phyloP scores from a whole-genome alignment of 495 filamentous ascomycete species.

The Podospora fimiseda region DNA sequence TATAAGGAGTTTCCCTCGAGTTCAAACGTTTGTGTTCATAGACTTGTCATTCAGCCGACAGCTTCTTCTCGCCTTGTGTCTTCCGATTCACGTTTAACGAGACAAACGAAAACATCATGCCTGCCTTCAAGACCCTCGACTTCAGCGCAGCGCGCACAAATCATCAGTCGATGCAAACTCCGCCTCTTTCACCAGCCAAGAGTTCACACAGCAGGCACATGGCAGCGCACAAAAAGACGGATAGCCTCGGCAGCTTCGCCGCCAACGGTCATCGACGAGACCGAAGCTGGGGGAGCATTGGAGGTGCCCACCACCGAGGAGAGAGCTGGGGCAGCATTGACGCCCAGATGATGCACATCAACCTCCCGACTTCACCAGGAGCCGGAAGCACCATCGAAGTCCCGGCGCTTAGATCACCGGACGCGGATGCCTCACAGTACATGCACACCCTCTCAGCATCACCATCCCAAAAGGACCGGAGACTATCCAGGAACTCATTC shows the following conservation, averaged over 20 bases:
- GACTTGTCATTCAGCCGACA: too few species aligned
- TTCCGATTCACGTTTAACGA: too few species aligned
- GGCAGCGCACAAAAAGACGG: constrained; percentile 12
- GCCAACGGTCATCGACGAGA: constrained; percentile 20
- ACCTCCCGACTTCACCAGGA: constrained; percentile 20
- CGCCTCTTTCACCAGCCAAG: constrained; percentile 17
- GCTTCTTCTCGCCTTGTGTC: too few species aligned
- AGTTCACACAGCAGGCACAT: constrained; percentile 1
- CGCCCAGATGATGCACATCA: constrained; percentile 3
- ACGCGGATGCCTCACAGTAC: constrained; percentile 60
- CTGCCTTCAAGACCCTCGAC: constrained; percentile 52
- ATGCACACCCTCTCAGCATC: constrained; percentile 68
- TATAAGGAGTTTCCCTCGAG: neutral
- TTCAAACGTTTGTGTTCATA: neutral
- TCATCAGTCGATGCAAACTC: constrained; percentile 19
- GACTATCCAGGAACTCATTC: constrained; percentile 73
- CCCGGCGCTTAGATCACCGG: constrained; percentile 61
- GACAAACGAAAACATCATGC: constrained; percentile 7
- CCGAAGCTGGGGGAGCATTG: neutral
- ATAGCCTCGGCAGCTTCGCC: constrained; percentile 5
- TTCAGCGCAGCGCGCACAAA: constrained; percentile 32
- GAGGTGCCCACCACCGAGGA: constrained; percentile 3
- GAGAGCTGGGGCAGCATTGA: constrained; percentile 13
- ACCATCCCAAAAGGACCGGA: constrained; percentile 60
- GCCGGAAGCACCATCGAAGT: constrained; percentile 57